phyloP scores from a whole-genome alignment of 2,329 filamentous ascomycete species.

The Verticillium nonalfalfae region DNA sequence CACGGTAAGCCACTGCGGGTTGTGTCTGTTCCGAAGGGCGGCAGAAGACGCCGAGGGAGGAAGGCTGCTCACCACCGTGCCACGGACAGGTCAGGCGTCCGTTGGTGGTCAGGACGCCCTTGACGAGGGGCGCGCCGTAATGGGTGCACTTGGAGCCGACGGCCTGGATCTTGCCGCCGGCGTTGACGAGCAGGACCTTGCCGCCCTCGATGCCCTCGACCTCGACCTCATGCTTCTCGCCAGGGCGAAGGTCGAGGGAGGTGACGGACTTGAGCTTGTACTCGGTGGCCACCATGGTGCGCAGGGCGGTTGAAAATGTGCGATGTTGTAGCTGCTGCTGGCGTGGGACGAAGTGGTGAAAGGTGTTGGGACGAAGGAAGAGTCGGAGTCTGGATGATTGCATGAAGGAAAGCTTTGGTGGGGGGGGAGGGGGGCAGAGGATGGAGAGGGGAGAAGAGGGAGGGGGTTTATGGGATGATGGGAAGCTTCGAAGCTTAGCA shows the following conservation, averaged over 20 bases:
- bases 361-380: not conserved
- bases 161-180: slow-evolving; percentile 70
- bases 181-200: slow-evolving; percentile 82
- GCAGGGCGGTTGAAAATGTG: slow-evolving; percentile 17
- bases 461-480: not conserved
- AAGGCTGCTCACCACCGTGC: slow-evolving; percentile 69
- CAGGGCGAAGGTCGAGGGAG: slow-evolving; percentile 67
- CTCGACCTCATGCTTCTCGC: slow-evolving; percentile 83
- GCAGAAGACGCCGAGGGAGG: not conserved
- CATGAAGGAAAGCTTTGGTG: slow-evolving; percentile 4
- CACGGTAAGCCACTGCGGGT: not conserved
- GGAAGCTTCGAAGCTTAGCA: not conserved
- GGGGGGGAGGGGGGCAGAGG: not conserved
- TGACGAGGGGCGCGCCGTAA: slow-evolving; percentile 84
- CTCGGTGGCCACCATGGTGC: slow-evolving; percentile 45
- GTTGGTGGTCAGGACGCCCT: slow-evolving; percentile 75
- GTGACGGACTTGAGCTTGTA: slow-evolving; percentile 72
- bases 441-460: not conserved
- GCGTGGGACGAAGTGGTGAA: not conserved
- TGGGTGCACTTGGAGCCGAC: slow-evolving; percentile 81
- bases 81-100: slow-evolving; percentile 89
- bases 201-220: slow-evolving; percentile 82
- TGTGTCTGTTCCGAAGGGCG: not conserved
- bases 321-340: not conserved
- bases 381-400: slow-evolving; percentile 2